Evolutionary conservation across 192 early-diverging fungal genomes (phyloP).

Genomic region (Dissophora ornata): DNA sequence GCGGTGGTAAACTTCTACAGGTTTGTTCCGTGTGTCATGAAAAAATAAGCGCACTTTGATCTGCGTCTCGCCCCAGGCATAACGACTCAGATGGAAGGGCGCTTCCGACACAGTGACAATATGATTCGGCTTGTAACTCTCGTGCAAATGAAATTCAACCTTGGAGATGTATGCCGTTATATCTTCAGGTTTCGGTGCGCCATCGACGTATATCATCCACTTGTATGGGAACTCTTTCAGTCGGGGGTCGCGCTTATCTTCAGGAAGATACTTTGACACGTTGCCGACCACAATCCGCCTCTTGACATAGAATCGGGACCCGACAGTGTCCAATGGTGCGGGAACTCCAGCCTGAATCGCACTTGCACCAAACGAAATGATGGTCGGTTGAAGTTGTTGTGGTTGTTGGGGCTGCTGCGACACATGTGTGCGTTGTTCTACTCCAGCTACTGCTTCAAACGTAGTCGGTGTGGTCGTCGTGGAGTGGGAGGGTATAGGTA

Average conservation of each 20-base stretch:
- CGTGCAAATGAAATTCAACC: conserved; percentile 90
- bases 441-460: too few relatives aligned
- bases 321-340: conserved; percentile 54
- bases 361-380: conserved; percentile 47
- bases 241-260: conserved; percentile 65
- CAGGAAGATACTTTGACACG: conserved; percentile 76
- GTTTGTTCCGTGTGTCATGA: conserved; percentile 84
- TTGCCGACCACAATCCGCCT: conserved; percentile 76
- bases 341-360: conserved; percentile 39
- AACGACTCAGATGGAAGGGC: conserved; percentile 87
- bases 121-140: conserved; percentile 88
- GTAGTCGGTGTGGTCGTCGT: too few relatives aligned
- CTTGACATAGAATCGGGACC: conserved; percentile 81
- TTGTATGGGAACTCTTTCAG: conserved; percentile 76
- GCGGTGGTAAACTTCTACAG: conserved; percentile 84
- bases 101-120: conserved; percentile 84
- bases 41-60: conserved; percentile 86
- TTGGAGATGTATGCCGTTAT: conserved; percentile 76
- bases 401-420: background rate
- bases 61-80: conserved; percentile 96
- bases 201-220: conserved; percentile 94
- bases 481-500: background rate
- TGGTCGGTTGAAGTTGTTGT: conserved; percentile 32
- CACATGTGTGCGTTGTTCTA: too few relatives aligned
- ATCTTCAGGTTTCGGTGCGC: conserved; percentile 57